Percentiles rank a stretch among this genome's conserved stretches.
Evolutionary conservation across 2,329 filamentous ascomycete species (phyloP).

Genomic region (Dryadomyces quercivorus): DNA sequence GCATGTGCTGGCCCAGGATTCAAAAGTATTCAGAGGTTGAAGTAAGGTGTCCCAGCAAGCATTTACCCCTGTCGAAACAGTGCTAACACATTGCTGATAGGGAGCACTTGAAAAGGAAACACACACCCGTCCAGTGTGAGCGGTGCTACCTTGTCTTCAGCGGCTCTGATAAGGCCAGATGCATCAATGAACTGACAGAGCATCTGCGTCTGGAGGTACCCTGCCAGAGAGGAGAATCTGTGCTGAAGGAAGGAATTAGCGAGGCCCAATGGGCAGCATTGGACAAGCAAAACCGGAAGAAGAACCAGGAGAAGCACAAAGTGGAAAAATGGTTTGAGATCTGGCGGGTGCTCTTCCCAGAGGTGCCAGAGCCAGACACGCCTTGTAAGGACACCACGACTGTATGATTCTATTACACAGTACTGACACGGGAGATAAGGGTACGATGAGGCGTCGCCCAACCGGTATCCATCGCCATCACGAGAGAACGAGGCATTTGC

Average conservation of each 20-base stretch:
- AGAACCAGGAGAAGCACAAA: constrained; percentile 17
- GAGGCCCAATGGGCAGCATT: constrained; percentile 15
- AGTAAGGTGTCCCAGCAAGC: constrained; percentile 9
- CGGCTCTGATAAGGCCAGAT: constrained; percentile 7
- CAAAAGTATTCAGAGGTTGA: constrained; percentile 17
- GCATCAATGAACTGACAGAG: constrained; percentile 11
- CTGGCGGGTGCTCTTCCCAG: constrained; percentile 16
- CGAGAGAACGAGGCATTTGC: constrained; percentile 13
- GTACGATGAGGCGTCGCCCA: constrained; percentile 10
- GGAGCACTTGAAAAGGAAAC: constrained; percentile 17
- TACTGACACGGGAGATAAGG: constrained; percentile 5
- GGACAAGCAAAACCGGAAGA: constrained; percentile 16
- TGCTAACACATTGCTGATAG: constrained; percentile 6
- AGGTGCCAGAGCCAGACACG: constrained; percentile 10
- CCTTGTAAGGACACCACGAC: constrained; percentile 12
- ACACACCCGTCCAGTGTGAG: constrained; percentile 17
- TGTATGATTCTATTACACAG: too few species aligned
- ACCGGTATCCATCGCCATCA: constrained; percentile 7
- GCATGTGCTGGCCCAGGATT: constrained; percentile 17
- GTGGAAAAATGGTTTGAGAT: constrained; percentile 19
- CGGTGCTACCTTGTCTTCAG: constrained; percentile 16
- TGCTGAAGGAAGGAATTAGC: constrained; percentile 15
- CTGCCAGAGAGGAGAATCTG: constrained; percentile 13
- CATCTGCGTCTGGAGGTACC: constrained; percentile 12
- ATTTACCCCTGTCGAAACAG: neutral